Evolutionary conservation across 257 asterid genomes (phyloP).

Genomic region (Ballota nigra): DNA sequence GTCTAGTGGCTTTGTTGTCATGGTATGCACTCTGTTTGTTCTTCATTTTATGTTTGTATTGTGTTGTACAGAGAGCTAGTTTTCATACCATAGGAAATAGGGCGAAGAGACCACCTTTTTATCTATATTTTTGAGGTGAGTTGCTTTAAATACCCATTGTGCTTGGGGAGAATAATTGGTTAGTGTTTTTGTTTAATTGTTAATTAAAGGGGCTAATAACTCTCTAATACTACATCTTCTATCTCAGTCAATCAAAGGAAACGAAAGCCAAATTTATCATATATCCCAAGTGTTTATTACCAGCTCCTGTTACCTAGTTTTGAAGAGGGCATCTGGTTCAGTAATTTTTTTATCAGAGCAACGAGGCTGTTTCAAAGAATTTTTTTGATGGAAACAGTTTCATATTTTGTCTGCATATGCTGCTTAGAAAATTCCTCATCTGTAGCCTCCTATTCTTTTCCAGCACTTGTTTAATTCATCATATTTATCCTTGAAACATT

Average conservation of each 20-base stretch:
- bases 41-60: background rate
- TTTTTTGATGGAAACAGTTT: background rate
- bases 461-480: background rate
- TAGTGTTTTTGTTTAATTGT: background rate
- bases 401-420: background rate
- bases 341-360: background rate
- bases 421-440: background rate
- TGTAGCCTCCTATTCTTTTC: background rate
- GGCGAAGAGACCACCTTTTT: background rate
- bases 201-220: background rate
- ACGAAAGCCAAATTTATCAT: background rate
- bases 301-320: background rate
- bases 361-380: background rate
- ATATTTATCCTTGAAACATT: background rate
- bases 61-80: background rate
- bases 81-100: background rate
- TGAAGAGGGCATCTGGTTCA: background rate
- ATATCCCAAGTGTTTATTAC: background rate
- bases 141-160: background rate
- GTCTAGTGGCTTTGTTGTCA: conserved; percentile 81
- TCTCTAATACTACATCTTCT: background rate
- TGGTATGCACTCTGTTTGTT: conserved; percentile 48
- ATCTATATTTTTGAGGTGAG: background rate
- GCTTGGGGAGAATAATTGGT: background rate
- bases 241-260: background rate